Evolutionary conservation across 2,329 filamentous ascomycete genomes (phyloP), one percentile per base, ranked within the genome.

Genomic region (Sporothrix mexicana): DNA sequence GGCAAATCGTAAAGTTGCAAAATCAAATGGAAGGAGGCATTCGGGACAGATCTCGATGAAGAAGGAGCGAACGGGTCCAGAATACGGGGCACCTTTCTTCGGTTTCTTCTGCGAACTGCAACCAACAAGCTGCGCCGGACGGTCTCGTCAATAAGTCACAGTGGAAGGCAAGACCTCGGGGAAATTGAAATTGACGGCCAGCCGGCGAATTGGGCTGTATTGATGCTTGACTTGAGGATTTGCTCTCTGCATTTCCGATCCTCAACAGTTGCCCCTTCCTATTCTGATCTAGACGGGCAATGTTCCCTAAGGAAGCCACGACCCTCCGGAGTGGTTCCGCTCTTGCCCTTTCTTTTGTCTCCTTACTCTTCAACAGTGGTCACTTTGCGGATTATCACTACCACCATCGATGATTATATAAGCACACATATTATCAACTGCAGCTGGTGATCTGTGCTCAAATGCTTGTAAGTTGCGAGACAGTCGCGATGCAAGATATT

Each of bases 391-490:
- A n/a, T n/a, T 45, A 6, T n/a, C 20, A 36, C 3, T 36, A 36
- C 0, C 9, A 64, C 6, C 17, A 23, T 59, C 25, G 7, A 3
- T 5, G 36, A 17, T 64, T 64, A 64, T 20, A 23, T 64, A 64
- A 64, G 36, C 59, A 64, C 4, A 23, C 8, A 23, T 55, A 25
- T 25, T 36, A 36, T 49, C 20, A 12, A 9, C 51, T 9, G 23
- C 36, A 23, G 17, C 36, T 64, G 36, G 41, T 45, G n/a, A 45
- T 62, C 59, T 62, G 59, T 62, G 59, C 59, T 62, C 59, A 43
- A 4, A 12, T 17, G 41, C 8, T 20, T n/a, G 36, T 41, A 6
- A 3, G 7, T 43, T 17, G 17, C 13, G 36, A 43, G 36, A 43
- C 59, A 62, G 36, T 6, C 59, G 45, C 23, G 36, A 64, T 64